Percentiles rank a stretch among this genome's conserved stretches.
Evolutionary conservation across 2,329 filamentous ascomycete species (phyloP).

Genomic region (Claviceps cyperi): DNA sequence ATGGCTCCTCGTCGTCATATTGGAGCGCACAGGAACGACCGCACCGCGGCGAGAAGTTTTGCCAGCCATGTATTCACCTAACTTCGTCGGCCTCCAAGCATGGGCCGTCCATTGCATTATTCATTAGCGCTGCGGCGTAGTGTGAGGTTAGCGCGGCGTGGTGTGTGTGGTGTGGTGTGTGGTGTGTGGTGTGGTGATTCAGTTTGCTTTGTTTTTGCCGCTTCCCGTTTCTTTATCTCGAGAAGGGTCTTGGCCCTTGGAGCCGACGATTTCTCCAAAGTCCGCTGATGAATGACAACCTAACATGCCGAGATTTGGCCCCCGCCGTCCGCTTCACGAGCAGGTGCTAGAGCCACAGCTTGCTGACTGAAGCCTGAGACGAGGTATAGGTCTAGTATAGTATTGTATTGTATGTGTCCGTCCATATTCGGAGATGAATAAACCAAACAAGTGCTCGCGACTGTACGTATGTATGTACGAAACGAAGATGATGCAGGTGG

Average conservation of each 20-base stretch:
- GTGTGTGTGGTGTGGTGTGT: neutral
- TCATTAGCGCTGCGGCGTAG: neutral
- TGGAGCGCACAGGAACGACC: neutral
- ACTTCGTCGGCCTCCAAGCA: too few relatives aligned
- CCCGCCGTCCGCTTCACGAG: slow-evolving; percentile 1
- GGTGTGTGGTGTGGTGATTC: neutral
- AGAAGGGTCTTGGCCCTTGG: neutral
- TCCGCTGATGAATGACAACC: neutral
- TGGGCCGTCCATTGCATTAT: neutral
- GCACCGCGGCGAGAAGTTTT: neutral
- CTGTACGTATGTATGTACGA: too few relatives aligned
- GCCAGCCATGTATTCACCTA: too few relatives aligned
- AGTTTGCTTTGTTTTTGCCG: neutral
- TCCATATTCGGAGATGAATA: neutral
- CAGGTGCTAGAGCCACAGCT: neutral
- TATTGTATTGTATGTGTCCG: neutral
- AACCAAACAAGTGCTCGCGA: too few relatives aligned
- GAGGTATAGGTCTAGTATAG: too few relatives aligned
- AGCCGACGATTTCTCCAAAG: neutral
- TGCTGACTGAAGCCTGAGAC: too few relatives aligned
- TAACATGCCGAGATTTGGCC: neutral
- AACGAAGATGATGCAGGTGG: too few relatives aligned
- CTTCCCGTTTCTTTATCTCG: neutral
- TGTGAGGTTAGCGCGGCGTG: neutral
- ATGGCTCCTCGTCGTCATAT: neutral